Evolutionary conservation across 805 yeast species (phyloP), one percentile per base, ranked within the genome.

Genomic region (Yarrowia divulgata): DNA sequence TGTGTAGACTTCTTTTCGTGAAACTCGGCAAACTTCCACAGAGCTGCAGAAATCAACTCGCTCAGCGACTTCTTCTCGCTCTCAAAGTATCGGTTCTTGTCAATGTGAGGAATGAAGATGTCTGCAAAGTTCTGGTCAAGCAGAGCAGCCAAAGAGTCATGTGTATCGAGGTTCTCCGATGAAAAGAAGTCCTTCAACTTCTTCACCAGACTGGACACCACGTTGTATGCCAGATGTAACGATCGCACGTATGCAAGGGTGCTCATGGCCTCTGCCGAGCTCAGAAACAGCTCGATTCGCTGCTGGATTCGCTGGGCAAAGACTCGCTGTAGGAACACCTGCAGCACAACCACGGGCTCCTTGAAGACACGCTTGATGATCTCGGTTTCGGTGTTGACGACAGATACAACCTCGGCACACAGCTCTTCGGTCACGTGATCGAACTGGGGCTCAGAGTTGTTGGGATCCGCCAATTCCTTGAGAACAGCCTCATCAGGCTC

Each of bases 61-160:
- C 88, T 89, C 45, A 93, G 79, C 72, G 85, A 86, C 71, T 87
- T 87, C 78, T 86, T 89, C 75, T 93, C 98, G 48, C 84, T 74
- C 48, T 82, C 87, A 74, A 93, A 88, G 78, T 92, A 93, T 60
- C 84, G 82, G 70, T 86, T 85, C 70, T 89, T 91, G 37, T 84
- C 84, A 35, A 90, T 79, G 75, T 87, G 90, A 60, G 89, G 88
- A 19, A 86, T 82, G 77, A 94, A 94, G 18, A 91, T 78, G 72
- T 90, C 96, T n/a, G 85, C 83, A 74, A 83, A 87, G 70, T 87
- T 84, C 73, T 88, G 92, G 72, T 93, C 97, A 45, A 94, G 79
- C 4, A 88, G 72, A 8, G 78, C 71, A 9, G 79, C 78, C 45
- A 85, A 74, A 40, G 79, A 82, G 54, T 80, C 83, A 45, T 80